A percentile compares a stretch with the other conserved stretches of the same genome.
Evolutionary conservation across 371 early-diverging fungal species (phyloP).

Genomic region (Nosema muscidifuracis): DNA sequence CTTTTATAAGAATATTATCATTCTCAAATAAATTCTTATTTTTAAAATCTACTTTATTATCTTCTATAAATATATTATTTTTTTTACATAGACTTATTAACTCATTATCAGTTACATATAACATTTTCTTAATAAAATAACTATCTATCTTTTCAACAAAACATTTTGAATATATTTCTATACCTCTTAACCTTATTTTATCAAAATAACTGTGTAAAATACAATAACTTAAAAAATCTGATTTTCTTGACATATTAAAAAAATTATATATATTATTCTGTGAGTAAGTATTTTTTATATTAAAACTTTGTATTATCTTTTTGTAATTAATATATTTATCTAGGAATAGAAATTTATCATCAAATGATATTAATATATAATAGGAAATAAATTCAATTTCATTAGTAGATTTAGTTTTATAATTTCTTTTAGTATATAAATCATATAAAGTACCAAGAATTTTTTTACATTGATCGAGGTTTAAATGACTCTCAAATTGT

Average conservation of each 20-base stretch:
- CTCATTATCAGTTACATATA: not conserved
- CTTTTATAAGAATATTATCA: slow-evolving; percentile 8
- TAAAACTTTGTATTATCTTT: not conserved
- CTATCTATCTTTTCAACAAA: slow-evolving; percentile 17
- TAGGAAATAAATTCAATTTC: slow-evolving; percentile 32
- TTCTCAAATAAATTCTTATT: slow-evolving; percentile 14
- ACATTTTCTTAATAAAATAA: not conserved
- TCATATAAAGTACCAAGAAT: slow-evolving; percentile 63
- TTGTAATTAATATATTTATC: not conserved
- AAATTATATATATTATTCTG: slow-evolving; percentile 4
- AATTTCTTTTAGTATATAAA: slow-evolving; percentile 21
- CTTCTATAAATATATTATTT: not conserved
- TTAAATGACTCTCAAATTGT: slow-evolving; percentile 71
- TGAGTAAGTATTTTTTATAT: slow-evolving; percentile 20
- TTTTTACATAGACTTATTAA: slow-evolving; percentile 10
- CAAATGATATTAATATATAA: slow-evolving; percentile 24
- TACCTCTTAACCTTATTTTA: slow-evolving; percentile 2
- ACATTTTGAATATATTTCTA: slow-evolving; percentile 4
- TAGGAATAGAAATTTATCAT: slow-evolving; percentile 6
- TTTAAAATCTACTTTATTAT: not conserved
- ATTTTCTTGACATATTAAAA: slow-evolving; percentile 1
- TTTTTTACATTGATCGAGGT: slow-evolving; percentile 76
- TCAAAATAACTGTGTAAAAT: slow-evolving; percentile 18
- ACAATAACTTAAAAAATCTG: slow-evolving; percentile 30
- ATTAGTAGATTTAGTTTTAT: not conserved